These are phyloP conservation scores for Suillus paluster DNA, from an alignment of 768 basidiomycete genomes.

Conservation along the genomic window DNA sequence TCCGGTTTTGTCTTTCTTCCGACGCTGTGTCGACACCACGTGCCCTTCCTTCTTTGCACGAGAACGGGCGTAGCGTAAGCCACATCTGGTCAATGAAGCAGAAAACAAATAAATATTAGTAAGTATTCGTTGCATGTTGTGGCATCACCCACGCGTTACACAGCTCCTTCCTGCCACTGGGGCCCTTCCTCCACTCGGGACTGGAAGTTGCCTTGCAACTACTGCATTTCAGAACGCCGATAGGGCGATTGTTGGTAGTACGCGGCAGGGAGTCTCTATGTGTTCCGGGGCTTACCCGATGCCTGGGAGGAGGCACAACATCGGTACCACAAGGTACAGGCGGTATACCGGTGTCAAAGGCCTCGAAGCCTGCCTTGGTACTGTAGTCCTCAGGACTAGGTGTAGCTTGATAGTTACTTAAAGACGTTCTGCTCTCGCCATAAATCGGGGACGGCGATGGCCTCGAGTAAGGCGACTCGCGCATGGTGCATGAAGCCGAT, in stretches of 20 bases:
- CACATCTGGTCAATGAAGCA: slow-evolving; percentile 57
- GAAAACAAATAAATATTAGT: slow-evolving; percentile 20
- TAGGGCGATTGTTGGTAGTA: slow-evolving; percentile 62
- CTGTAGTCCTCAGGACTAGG: slow-evolving; percentile 44
- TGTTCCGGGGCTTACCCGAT: slow-evolving; percentile 57
- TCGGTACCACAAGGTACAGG: slow-evolving; percentile 35
- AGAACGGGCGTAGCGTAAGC: slow-evolving; percentile 84
- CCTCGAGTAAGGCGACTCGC: slow-evolving; percentile 41
- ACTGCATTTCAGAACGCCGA: slow-evolving; percentile 72
- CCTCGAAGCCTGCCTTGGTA: slow-evolving; percentile 39
- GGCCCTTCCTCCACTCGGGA: slow-evolving; percentile 92
- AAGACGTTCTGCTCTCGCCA: slow-evolving; percentile 30
- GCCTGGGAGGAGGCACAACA: slow-evolving; percentile 59
- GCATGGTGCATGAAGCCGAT: slow-evolving; percentile 30
- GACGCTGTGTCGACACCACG: slow-evolving; percentile 51
- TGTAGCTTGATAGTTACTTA: slow-evolving; percentile 44
- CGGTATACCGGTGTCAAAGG: slow-evolving; percentile 24
- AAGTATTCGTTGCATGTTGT: slow-evolving; percentile 13
- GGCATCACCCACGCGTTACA: slow-evolving; percentile 82
- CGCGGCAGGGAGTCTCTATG: slow-evolving; percentile 50
- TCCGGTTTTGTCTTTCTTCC: slow-evolving; percentile 61
- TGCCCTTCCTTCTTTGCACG: slow-evolving; percentile 87
- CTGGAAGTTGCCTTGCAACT: slow-evolving; percentile 83
- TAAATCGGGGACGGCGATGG: slow-evolving; percentile 40
- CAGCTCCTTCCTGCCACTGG: slow-evolving; percentile 87